These are phyloP conservation scores for Lepidium didymum DNA, from an alignment of 345 rosid species.

Conservation along the genomic window DNA sequence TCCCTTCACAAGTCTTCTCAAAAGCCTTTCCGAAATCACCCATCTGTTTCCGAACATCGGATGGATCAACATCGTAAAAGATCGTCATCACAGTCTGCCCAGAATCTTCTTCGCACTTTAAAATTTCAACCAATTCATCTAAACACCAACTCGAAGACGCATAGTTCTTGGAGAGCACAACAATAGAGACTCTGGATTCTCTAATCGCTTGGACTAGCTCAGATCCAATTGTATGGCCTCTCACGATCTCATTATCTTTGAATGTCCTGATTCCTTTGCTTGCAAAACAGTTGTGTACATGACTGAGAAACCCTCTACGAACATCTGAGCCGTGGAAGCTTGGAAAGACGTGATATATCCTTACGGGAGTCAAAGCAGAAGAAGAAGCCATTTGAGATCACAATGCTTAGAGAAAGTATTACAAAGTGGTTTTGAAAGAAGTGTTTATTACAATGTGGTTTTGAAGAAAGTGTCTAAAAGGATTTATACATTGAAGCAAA, in stretches of 20 bases:
- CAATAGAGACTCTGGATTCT: not conserved
- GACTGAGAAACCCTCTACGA: not conserved
- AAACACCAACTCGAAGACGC: not conserved
- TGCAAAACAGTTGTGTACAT: not conserved
- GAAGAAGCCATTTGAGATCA: not conserved
- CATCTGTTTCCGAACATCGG: not conserved
- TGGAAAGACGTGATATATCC: not conserved
- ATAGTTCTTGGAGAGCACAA: not conserved
- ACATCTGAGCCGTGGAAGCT: constrained; percentile 11
- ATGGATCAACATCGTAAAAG: not conserved
- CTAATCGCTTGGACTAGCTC: not conserved
- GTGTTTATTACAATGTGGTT: not conserved
- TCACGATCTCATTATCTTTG: not conserved
- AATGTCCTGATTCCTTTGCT: not conserved
- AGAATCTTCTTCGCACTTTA: not conserved
- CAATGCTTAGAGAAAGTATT: not conserved
- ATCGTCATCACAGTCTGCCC: not conserved
- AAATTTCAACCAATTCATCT: not conserved
- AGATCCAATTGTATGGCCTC: not conserved
- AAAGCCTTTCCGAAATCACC: not conserved
- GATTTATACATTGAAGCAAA: no score
- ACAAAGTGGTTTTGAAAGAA: no score
- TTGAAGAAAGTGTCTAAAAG: no score
- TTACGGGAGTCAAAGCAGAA: not conserved
- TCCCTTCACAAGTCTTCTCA: not conserved